phyloP scores from a whole-genome alignment of 2,329 filamentous ascomycete genomes.

The Cercospora janseana region DNA sequence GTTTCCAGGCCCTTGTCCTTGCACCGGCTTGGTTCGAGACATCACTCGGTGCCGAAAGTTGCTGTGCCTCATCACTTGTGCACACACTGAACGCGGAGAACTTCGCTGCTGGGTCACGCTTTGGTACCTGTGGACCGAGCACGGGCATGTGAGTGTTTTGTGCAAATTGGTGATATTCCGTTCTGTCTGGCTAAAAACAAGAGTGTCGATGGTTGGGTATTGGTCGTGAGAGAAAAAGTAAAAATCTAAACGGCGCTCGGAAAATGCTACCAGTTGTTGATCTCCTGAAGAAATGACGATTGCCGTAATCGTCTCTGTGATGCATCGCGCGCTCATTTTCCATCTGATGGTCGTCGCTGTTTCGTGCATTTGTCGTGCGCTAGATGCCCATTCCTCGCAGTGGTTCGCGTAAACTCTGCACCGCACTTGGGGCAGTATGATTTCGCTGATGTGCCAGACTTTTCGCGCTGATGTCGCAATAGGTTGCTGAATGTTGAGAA shows the following conservation, averaged over 20 bases:
- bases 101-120: neutral
- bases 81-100: constrained; percentile 9
- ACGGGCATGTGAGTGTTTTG: neutral
- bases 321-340: constrained; percentile 22
- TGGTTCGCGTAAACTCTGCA: constrained; percentile 87
- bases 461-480: constrained; percentile 87
- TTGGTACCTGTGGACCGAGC: neutral
- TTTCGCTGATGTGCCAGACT: constrained; percentile 86
- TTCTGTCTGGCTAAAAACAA: neutral
- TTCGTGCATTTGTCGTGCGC: constrained; percentile 86
- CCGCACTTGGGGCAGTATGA: constrained; percentile 87
- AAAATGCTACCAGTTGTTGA: constrained; percentile 8
- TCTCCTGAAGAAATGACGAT: constrained; percentile 3
- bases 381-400: constrained; percentile 82
- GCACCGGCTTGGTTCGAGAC: constrained; percentile 13
- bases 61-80: constrained; percentile 12
- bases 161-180: neutral
- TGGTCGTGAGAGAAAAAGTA: constrained; percentile 5
- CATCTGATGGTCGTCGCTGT: constrained; percentile 55
- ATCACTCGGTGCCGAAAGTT: constrained; percentile 15
- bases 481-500: constrained; percentile 97
- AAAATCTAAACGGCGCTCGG: constrained; percentile 10
- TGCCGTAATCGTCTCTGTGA: constrained; percentile 6
- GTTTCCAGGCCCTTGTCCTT: constrained; percentile 12
- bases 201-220: constrained; percentile 12